Percentiles rank a stretch among this genome's conserved stretches.
Conservation (phyloP, 2,329 filamentous ascomycete genomes). For the Lasiodiplodia sp. region DNA sequence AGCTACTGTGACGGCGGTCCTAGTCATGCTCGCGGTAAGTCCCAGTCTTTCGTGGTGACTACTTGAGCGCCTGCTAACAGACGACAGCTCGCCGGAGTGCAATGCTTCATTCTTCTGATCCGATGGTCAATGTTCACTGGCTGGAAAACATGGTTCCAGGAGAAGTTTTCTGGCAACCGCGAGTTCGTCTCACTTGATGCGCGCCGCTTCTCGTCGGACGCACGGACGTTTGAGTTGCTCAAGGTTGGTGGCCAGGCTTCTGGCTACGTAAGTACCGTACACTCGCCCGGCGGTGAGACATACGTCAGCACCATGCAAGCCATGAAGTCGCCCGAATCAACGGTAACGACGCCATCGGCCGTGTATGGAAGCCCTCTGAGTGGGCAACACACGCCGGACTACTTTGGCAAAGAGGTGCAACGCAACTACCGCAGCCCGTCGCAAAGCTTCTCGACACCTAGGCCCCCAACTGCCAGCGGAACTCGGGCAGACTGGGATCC, state of each 20-base stretch:
- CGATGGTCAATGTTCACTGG: conserved; percentile 84
- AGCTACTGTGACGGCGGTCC: conserved; percentile 78
- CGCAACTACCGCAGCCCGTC: conserved; percentile 48
- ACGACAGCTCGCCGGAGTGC: conserved; percentile 73
- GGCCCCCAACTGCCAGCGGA: conserved; percentile 41
- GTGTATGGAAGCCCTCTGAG: conserved; percentile 28
- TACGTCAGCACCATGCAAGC: conserved; percentile 26
- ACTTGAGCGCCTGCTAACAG: not conserved
- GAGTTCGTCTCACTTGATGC: conserved; percentile 94
- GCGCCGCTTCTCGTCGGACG: conserved; percentile 43
- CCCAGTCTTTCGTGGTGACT: conserved; percentile 2
- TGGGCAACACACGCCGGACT: conserved; percentile 39
- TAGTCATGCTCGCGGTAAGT: conserved; percentile 81
- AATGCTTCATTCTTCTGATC: conserved; percentile 81
- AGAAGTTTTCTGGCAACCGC: conserved; percentile 61
- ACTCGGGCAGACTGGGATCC: conserved; percentile 44
- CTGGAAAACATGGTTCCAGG: conserved; percentile 73
- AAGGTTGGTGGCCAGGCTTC: conserved; percentile 37
- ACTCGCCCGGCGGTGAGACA: conserved; percentile 34
- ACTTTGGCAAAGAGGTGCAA: conserved; percentile 46
- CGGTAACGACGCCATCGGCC: conserved; percentile 30
- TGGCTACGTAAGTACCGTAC: conserved; percentile 29
- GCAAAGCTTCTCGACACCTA: conserved; percentile 52
- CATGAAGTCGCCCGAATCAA: conserved; percentile 39
- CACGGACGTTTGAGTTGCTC: conserved; percentile 45